Percentiles rank a stretch among this genome's conserved stretches.
Conservation (phyloP, 805 yeast genomes). For the Nakazawaea peltata region DNA sequence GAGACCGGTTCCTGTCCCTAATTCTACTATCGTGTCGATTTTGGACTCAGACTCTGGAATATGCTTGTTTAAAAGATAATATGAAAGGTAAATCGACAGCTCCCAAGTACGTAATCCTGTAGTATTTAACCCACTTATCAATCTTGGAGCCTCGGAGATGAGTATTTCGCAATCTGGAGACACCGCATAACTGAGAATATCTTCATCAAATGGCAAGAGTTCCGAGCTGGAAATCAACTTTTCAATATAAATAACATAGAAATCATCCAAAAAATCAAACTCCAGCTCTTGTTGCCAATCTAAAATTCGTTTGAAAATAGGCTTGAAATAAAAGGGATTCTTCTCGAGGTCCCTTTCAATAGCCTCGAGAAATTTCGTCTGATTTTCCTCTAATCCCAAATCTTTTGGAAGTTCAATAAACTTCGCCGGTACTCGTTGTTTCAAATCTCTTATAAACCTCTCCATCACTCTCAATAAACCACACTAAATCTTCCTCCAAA, state of each 20-base stretch:
- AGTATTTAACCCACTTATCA: constrained; percentile 69
- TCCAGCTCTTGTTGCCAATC: constrained; percentile 21
- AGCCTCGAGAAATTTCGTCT: constrained; percentile 15
- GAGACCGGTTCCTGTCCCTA: constrained; percentile 90
- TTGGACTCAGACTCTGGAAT: constrained; percentile 1
- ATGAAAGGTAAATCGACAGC: constrained; percentile 65
- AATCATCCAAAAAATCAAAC: constrained; percentile 28
- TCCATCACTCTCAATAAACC: constrained; percentile 15
- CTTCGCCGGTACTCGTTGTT: constrained; percentile 22
- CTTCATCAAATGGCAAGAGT: constrained; percentile 28
- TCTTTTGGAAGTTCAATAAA: constrained; percentile 9
- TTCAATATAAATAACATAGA: constrained; percentile 33
- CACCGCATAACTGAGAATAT: constrained; percentile 28
- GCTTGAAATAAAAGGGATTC: constrained; percentile 48
- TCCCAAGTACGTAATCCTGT: constrained; percentile 95
- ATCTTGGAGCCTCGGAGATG: constrained; percentile 52
- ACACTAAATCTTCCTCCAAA: too few species aligned
- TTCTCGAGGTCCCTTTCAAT: constrained; percentile 17
- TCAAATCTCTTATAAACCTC: constrained; percentile 14
- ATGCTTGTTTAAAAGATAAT: constrained; percentile 30
- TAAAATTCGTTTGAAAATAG: constrained; percentile 35
- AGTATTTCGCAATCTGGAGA: constrained; percentile 14
- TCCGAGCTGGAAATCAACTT: constrained; percentile 24
- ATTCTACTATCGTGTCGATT: constrained; percentile 44
- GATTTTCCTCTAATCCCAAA: constrained; percentile 9